Base-by-base conservation (phyloP, 331 rosid species). In the Rosa hybrid region DNA sequence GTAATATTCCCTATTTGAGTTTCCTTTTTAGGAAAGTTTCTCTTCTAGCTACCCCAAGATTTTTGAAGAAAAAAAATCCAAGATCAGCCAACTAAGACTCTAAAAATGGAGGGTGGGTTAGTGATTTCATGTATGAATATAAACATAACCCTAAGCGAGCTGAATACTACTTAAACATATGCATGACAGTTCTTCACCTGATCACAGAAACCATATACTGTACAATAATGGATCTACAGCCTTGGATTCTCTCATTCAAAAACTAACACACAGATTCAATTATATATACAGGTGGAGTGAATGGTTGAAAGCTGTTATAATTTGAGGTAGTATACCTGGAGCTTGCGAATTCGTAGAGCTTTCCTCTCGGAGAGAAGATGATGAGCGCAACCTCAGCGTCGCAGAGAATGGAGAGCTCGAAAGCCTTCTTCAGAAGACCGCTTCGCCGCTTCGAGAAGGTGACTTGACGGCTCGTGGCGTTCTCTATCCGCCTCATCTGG, bases 401-500 rank as follows among this genome's bases (percentile, higher is more conserved):
- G 68, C 98, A 94, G 0, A 94, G 92, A 42, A 94, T 90, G 10
- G 98, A 94, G 7, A 94, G 83, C 81, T 94, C 98, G 78, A 90
- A 92, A 0, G 98, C 98, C 85, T 94, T 94, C 87, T 94, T 94
- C 74, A 94, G 86, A 68, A 94, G 76, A 21, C 98, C 98, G 70
- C 88, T 92, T 0, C 97, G 85, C 34, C 98, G 71, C 88, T 94
- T 94, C 39, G 97, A 94, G 81, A 94, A 94, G 17, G 98, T 92
- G 0, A 94, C 98, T 65, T 94, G 98, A 12, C 98, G 83, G 80
- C 94, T 94, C n/a, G 98, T 91, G 27, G 95, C 88, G 81, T 94
- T 92, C 82, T 92, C 98, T 81, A 94, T 94, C 71, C 92, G 87
- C 86, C 87, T 86, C 96, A 94, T 84, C 83, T 94, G 91, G 42